A percentile compares a stretch with the other conserved stretches of the same genome.
phyloP scores from a whole-genome alignment of 495 filamentous ascomycete genomes.

The Pseudotulostoma volvatum region DNA sequence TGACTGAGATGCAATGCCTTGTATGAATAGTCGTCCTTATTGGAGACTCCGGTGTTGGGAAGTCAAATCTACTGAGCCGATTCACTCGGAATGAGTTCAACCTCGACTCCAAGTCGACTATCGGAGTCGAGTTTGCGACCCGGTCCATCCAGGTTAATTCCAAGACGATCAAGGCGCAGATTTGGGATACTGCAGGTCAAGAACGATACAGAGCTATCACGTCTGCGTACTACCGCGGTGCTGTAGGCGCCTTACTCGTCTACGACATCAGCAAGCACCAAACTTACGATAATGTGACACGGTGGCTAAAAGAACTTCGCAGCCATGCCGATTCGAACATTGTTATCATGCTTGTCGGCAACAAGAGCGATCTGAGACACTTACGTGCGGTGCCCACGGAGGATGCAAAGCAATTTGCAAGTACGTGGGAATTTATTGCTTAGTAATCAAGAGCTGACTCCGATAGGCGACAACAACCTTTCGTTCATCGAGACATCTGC shows the following conservation, averaged over 20 bases:
- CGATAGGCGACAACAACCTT: slow-evolving; percentile 78
- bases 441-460: slow-evolving; percentile 5
- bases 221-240: slow-evolving; percentile 95
- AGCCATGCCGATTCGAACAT: slow-evolving; percentile 99
- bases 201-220: slow-evolving; percentile 98
- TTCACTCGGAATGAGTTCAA: slow-evolving; percentile 99
- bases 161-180: slow-evolving; percentile 99
- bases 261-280: slow-evolving; percentile 99
- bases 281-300: slow-evolving; percentile 96
- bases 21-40: slow-evolving; percentile 73
- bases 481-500: slow-evolving; percentile 99
- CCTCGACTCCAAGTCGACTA: slow-evolving; percentile 98
- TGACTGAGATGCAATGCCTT: slow-evolving; percentile 5
- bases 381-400: slow-evolving; percentile 94
- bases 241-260: slow-evolving; percentile 91
- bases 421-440: slow-evolving; percentile 34
- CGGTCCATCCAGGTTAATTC: slow-evolving; percentile 97
- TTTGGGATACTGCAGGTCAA: slow-evolving; percentile 99
- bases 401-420: slow-evolving; percentile 95
- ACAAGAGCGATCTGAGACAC: slow-evolving; percentile 99
- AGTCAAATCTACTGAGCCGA: slow-evolving; percentile 97
- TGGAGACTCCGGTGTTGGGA: slow-evolving; percentile 97
- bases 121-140: slow-evolving; percentile 98
- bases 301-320: slow-evolving; percentile 97
- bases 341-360: slow-evolving; percentile 98